phyloP scores from a whole-genome alignment of 163 green algal species.

The Chlorella variabilis region DNA sequence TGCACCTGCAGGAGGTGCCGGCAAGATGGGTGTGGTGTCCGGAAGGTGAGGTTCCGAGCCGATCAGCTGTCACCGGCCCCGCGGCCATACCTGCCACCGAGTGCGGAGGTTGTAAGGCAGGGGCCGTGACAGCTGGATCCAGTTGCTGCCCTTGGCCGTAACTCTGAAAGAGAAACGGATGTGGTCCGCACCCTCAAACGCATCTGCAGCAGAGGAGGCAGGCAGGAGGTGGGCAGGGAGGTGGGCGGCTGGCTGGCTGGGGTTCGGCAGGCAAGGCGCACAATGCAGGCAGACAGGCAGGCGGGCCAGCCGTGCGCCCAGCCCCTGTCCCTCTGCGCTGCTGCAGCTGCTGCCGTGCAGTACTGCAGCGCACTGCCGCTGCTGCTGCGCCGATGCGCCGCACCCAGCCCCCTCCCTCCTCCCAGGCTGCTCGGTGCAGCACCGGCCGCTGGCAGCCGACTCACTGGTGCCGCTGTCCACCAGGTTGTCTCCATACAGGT shows the following conservation, averaged over 20 bases:
- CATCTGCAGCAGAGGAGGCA: conserved; percentile 1
- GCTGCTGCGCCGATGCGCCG: too few species aligned
- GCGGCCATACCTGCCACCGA: not conserved
- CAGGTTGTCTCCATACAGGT: conserved; percentile 24
- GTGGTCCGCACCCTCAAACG: conserved; percentile 8
- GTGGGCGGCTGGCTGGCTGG: too few species aligned
- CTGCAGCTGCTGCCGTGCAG: too few species aligned
- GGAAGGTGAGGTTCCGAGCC: not conserved
- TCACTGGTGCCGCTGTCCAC: conserved; percentile 25
- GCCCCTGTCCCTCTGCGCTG: too few species aligned
- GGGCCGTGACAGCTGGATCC: conserved; percentile 10
- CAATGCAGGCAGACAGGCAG: not conserved
- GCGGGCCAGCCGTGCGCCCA: too few species aligned
- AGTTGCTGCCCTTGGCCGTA: not conserved
- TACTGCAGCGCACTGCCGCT: too few species aligned
- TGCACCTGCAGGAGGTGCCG: not conserved
- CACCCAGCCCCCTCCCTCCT: too few species aligned
- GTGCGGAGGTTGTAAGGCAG: conserved; percentile 15
- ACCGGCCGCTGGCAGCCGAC: not conserved
- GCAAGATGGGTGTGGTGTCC: not conserved
- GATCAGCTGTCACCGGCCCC: too few species aligned
- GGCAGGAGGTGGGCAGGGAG: not conserved
- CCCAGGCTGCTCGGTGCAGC: too few species aligned
- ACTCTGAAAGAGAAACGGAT: conserved; percentile 8
- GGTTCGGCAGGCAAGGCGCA: not conserved